A percentile compares a stretch with the other conserved stretches of the same genome.
These are phyloP conservation scores for Nicotiana tomentosiformis DNA, from an alignment of 257 asterid species.

Conservation along the genomic window DNA sequence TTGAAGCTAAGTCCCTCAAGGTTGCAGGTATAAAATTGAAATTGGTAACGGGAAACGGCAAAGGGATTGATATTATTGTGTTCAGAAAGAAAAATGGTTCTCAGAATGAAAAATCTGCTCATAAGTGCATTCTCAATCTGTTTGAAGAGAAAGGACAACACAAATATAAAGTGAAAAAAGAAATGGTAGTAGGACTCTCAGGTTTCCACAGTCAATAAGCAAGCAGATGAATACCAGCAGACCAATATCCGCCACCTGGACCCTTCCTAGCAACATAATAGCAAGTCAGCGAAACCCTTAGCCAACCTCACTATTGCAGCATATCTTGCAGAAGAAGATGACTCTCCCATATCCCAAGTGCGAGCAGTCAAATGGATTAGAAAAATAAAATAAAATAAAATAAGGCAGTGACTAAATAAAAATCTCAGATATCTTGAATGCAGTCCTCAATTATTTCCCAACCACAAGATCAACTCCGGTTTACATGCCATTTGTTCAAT, in stretches of 20 bases:
- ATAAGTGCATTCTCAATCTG: background rate
- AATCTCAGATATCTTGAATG: background rate
- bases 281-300: background rate
- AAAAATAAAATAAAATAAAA: background rate
- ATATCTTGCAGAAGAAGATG: background rate
- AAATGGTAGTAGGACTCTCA: background rate
- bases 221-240: background rate
- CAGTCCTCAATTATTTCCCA: background rate
- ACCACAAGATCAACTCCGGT: background rate
- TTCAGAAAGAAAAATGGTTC: background rate
- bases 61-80: background rate
- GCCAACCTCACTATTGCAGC: background rate
- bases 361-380: background rate
- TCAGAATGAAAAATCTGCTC: background rate
- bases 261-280: background rate
- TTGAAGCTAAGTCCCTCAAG: background rate
- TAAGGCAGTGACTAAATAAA: background rate
- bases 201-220: background rate
- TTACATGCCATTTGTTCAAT: background rate
- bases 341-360: background rate
- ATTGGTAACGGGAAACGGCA: background rate
- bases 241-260: background rate
- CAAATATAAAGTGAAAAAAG: background rate
- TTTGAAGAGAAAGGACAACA: background rate
- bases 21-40: background rate